Evolutionary conservation across 2,329 filamentous ascomycete genomes (phyloP).

Genomic region (Coleophoma cylindrospora): DNA sequence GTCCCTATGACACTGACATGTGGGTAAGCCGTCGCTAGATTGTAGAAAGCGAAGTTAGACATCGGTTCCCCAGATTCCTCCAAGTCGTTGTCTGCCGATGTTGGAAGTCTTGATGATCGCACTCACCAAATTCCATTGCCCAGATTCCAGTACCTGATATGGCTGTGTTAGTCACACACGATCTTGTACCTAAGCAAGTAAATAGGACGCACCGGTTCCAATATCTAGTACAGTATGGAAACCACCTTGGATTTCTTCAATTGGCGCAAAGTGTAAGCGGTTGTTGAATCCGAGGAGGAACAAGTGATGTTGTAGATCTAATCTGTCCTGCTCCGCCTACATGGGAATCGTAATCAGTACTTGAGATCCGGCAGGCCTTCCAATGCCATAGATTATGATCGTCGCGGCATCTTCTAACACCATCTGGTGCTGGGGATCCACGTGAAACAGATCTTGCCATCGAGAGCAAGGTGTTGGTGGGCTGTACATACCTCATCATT

Average conservation of each 20-base stretch:
- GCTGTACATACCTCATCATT: constrained; percentile 28
- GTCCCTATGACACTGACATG: constrained; percentile 38
- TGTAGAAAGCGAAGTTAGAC: neutral
- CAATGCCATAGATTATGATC: too few species aligned
- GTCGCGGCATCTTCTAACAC: neutral
- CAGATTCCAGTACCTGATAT: constrained; percentile 30
- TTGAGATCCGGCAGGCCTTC: too few species aligned
- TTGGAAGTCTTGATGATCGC: neutral
- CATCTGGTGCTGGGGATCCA: neutral
- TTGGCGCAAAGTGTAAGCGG: constrained; percentile 1
- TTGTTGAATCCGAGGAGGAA: neutral
- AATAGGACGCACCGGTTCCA: constrained; percentile 20
- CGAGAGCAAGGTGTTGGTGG: neutral
- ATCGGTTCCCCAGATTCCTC: neutral
- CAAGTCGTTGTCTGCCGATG: neutral
- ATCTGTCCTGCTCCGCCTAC: neutral
- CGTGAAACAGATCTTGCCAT: neutral
- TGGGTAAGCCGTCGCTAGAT: constrained; percentile 1
- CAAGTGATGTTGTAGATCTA: constrained; percentile 3
- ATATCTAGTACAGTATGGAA: constrained; percentile 29
- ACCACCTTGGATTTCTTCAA: neutral
- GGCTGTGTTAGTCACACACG: neutral
- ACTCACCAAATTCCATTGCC: constrained; percentile 24
- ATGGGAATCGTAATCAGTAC: too few species aligned
- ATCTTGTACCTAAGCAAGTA: too few species aligned